A percentile compares a stretch with the other conserved stretches of the same genome.
These are phyloP conservation scores for Wickerhamomyces sydowiorum DNA, from an alignment of 805 yeast species.

Conservation along the genomic window DNA sequence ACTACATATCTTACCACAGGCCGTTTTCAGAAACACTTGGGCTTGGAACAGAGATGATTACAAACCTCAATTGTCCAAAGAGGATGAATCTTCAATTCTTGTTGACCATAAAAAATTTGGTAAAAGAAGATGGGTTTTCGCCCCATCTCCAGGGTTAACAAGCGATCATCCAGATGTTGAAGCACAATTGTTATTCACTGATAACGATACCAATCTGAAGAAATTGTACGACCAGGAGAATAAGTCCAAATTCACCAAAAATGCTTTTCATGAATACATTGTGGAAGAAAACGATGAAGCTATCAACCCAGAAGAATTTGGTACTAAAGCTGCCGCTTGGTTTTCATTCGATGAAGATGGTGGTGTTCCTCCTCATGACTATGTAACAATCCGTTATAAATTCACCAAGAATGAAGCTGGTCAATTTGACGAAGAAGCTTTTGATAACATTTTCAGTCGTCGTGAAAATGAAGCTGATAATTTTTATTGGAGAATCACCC, in stretches of 20 bases:
- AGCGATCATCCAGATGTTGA: slow-evolving; percentile 58
- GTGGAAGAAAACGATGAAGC: slow-evolving; percentile 53
- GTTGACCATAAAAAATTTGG: slow-evolving; percentile 70
- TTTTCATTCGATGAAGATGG: slow-evolving; percentile 70
- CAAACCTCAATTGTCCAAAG: slow-evolving; percentile 41
- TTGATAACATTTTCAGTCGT: slow-evolving; percentile 61
- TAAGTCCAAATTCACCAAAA: slow-evolving; percentile 63
- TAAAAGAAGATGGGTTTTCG: slow-evolving; percentile 56
- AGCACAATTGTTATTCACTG: slow-evolving; percentile 77
- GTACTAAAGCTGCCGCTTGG: slow-evolving; percentile 86
- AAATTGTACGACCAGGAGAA: slow-evolving; percentile 53
- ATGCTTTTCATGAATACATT: slow-evolving; percentile 84
- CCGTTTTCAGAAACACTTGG: slow-evolving; percentile 87
- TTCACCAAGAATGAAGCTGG: slow-evolving; percentile 40
- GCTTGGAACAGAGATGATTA: slow-evolving; percentile 68
- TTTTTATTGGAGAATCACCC: slow-evolving; percentile 84
- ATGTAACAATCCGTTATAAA: slow-evolving; percentile 78
- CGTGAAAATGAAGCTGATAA: slow-evolving; percentile 89
- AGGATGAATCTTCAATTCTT: slow-evolving; percentile 42
- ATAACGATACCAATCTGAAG: slow-evolving; percentile 77
- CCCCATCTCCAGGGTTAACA: slow-evolving; percentile 77
- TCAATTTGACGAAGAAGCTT: slow-evolving; percentile 63
- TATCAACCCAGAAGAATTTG: slow-evolving; percentile 62
- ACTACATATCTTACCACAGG: slow-evolving; percentile 78
- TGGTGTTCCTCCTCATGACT: slow-evolving; percentile 82